phyloP scores from a whole-genome alignment of 176 grass and related monocot genomes.

The Avena atlantica region DNA sequence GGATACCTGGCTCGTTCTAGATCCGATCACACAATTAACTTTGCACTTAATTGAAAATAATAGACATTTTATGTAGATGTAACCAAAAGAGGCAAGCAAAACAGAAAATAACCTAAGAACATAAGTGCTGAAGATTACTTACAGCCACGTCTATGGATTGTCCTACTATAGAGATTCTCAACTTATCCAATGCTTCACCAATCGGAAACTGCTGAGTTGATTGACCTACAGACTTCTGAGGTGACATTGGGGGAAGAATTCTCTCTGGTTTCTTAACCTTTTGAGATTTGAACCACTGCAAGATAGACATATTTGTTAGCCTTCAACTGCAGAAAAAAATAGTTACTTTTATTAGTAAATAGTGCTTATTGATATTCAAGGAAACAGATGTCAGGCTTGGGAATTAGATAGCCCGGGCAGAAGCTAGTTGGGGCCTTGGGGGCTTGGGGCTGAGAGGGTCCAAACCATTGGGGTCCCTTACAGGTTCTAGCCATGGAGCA shows the following conservation, averaged over 20 bases:
- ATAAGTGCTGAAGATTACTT: slow-evolving; percentile 43
- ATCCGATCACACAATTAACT: slow-evolving; percentile 20
- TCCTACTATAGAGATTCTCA: slow-evolving; percentile 77
- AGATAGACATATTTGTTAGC: slow-evolving; percentile 37
- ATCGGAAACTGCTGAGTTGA: slow-evolving; percentile 46
- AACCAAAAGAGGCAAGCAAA: background rate
- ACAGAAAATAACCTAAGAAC: slow-evolving; percentile 38
- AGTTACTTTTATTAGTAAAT: background rate
- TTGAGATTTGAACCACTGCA: slow-evolving; percentile 97
- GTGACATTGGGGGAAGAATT: slow-evolving; percentile 80
- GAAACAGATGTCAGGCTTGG: background rate
- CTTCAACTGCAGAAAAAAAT: slow-evolving; percentile 30
- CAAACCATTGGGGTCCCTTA: slow-evolving; percentile 27
- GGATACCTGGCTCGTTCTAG: background rate
- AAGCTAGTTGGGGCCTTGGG: slow-evolving; percentile 1
- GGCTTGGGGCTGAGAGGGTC: background rate
- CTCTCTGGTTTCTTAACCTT: slow-evolving; percentile 78
- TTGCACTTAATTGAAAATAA: slow-evolving; percentile 6
- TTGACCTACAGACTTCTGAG: slow-evolving; percentile 61
- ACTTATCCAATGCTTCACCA: slow-evolving; percentile 70
- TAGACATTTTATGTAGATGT: background rate
- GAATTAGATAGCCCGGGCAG: background rate
- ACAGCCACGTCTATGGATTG: slow-evolving; percentile 66
- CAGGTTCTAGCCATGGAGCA: slow-evolving; percentile 31
- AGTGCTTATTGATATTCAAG: background rate